Percentiles rank a stretch among this genome's conserved stretches.
These are phyloP conservation scores for Tulasnella sp. DNA, from an alignment of 768 basidiomycete species.

Conservation along the genomic window DNA sequence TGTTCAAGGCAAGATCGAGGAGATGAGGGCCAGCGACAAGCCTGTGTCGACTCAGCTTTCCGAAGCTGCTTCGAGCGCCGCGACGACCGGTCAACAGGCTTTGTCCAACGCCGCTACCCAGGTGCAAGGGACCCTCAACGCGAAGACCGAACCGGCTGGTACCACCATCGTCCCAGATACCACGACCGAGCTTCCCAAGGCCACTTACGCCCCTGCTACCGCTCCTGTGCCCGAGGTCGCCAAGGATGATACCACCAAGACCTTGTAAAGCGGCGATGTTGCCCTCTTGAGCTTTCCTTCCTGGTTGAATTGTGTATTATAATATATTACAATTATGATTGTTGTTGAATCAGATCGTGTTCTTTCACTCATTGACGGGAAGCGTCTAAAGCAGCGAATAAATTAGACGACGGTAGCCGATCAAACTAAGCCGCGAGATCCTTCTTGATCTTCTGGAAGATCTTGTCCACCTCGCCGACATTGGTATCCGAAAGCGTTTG, in stretches of 20 bases:
- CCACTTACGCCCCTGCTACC: not conserved
- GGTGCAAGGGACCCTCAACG: not conserved
- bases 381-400: not conserved
- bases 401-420: not conserved
- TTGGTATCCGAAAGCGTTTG: constrained; percentile 58
- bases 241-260: not conserved
- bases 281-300: not conserved
- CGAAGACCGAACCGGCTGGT: not conserved
- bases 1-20: not conserved
- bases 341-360: constrained; percentile 3
- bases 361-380: not conserved
- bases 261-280: not conserved
- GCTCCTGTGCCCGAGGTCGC: not conserved
- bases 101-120: not conserved
- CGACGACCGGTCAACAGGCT: not conserved
- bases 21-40: not conserved
- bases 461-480: constrained; percentile 53
- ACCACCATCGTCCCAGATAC: not conserved
- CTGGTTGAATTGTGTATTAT: not conserved
- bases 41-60: not conserved
- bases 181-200: not conserved
- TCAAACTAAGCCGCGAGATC: not conserved
- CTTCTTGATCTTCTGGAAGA: constrained; percentile 34
- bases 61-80: not conserved
- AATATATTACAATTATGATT: not conserved